Conservation (phyloP, 1,284 basidiomycete genomes). For the Porphyrellus sp. region DNA sequence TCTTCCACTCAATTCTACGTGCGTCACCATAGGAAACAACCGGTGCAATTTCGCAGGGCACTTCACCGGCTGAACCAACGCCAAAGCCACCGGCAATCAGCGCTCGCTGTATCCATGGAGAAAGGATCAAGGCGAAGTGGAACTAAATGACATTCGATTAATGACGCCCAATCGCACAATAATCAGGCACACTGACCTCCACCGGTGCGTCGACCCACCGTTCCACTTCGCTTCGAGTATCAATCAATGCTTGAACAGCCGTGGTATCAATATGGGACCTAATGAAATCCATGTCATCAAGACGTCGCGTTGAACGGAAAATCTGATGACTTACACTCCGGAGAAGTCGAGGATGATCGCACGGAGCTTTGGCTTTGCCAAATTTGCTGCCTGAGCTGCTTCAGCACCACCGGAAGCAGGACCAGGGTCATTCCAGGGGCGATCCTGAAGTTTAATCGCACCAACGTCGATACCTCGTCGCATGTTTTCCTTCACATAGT, state of each 20-base stretch:
- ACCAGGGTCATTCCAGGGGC: slow-evolving; percentile 95
- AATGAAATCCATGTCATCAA: slow-evolving; percentile 7
- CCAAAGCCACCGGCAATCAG: slow-evolving; percentile 89
- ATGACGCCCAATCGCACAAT: not conserved
- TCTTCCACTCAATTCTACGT: slow-evolving; percentile 24
- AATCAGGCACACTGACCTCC: slow-evolving; percentile 49
- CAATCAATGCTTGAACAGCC: slow-evolving; percentile 87
- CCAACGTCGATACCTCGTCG: slow-evolving; percentile 75
- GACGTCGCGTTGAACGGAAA: not conserved
- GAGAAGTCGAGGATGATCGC: slow-evolving; percentile 94
- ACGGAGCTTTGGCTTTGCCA: slow-evolving; percentile 65
- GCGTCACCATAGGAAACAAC: slow-evolving; percentile 63
- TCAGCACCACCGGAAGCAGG: slow-evolving; percentile 51
- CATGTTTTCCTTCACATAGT: slow-evolving; percentile 77
- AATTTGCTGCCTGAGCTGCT: slow-evolving; percentile 51
- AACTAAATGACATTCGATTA: slow-evolving; percentile 46
- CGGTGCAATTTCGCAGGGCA: slow-evolving; percentile 65
- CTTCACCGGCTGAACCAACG: slow-evolving; percentile 43
- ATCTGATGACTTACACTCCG: slow-evolving; percentile 58
- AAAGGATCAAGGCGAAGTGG: slow-evolving; percentile 86
- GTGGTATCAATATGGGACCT: slow-evolving; percentile 84
- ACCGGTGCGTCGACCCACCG: slow-evolving; percentile 81
- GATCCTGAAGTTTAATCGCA: slow-evolving; percentile 61
- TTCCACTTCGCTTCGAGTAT: slow-evolving; percentile 84
- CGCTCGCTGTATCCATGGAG: slow-evolving; percentile 92